A percentile compares a stretch with the other conserved stretches of the same genome.
phyloP scores from a whole-genome alignment of 768 basidiomycete genomes.

The Kwoniella sp. region DNA sequence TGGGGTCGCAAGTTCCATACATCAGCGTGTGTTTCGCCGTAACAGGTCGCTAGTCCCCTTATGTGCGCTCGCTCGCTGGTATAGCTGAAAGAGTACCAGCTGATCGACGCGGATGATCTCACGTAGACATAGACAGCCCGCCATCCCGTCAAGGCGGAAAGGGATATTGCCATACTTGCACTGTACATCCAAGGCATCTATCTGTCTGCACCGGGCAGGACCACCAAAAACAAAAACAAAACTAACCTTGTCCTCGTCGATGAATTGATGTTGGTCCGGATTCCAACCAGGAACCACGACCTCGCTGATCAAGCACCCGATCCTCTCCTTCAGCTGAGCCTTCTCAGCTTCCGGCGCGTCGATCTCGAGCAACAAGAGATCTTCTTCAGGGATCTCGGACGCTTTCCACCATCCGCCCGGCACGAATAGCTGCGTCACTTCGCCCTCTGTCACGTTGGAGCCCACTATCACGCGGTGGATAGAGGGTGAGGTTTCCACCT shows the following conservation, averaged over 20 bases:
- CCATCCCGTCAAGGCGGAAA: no score
- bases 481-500: conserved; percentile 8
- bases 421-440: conserved; percentile 61
- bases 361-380: conserved; percentile 26
- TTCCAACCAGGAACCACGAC: conserved; percentile 63
- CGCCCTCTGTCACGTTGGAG: conserved; percentile 58
- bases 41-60: background rate
- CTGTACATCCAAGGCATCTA: no score
- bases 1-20: background rate
- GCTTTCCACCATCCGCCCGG: conserved; percentile 57
- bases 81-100: no score
- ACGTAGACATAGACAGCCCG: no score
- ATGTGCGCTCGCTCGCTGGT: conserved; percentile 2
- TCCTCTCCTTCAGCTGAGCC: conserved; percentile 43
- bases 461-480: conserved; percentile 58
- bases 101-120: no score
- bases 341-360: conserved; percentile 15
- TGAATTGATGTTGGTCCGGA: conserved; percentile 46
- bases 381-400: conserved; percentile 54
- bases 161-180: no score
- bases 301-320: conserved; percentile 65
- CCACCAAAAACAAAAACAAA: background rate
- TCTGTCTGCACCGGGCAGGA: background rate
- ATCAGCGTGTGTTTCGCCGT: no score
- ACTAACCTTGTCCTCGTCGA: conserved; percentile 46